Conservation (phyloP, 1,284 basidiomycete genomes). For the Malassezia restricta region DNA sequence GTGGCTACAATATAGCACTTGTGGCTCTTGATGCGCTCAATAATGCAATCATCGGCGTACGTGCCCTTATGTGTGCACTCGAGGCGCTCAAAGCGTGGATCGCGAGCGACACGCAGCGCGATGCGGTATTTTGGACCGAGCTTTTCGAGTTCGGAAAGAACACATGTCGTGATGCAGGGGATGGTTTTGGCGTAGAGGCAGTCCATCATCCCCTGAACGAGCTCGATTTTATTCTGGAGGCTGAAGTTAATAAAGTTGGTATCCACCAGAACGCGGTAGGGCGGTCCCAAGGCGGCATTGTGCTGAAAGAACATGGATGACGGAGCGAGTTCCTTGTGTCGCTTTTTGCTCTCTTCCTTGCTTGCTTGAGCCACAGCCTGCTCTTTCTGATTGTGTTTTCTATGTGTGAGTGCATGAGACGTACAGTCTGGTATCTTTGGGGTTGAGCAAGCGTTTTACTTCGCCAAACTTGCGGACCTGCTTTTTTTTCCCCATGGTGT, state of each 20-base stretch:
- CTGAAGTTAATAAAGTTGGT: conserved; percentile 99
- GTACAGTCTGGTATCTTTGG: conserved; percentile 81
- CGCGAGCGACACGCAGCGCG: conserved; percentile 87
- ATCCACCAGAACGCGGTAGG: conserved; percentile 92
- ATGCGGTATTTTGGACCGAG: conserved; percentile 89
- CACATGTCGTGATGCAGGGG: conserved; percentile 95
- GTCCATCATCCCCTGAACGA: conserved; percentile 97
- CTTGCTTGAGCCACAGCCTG: conserved; percentile 39
- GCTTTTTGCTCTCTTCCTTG: conserved; percentile 24
- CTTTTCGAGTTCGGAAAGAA: conserved; percentile 94
- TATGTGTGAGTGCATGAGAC: conserved; percentile 46
- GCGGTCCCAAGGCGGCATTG: conserved; percentile 88
- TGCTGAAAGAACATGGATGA: conserved; percentile 89
- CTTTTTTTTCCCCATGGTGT: conserved; percentile 66
- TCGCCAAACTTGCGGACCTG: conserved; percentile 88
- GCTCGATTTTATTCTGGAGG: conserved; percentile 92
- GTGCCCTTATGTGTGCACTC: conserved; percentile 85
- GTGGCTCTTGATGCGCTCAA: conserved; percentile 84
- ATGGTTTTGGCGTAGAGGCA: conserved; percentile 98
- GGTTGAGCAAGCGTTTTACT: conserved; percentile 89
- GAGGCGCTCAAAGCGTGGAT: conserved; percentile 88
- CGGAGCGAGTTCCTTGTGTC: conserved; percentile 47
- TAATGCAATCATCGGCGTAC: conserved; percentile 95
- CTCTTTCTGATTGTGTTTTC: conserved; percentile 51
- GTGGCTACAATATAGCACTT: conserved; percentile 97